These are phyloP conservation scores for Silene uniflora DNA, from an alignment of 148 eudicot species.

Conservation along the genomic window DNA sequence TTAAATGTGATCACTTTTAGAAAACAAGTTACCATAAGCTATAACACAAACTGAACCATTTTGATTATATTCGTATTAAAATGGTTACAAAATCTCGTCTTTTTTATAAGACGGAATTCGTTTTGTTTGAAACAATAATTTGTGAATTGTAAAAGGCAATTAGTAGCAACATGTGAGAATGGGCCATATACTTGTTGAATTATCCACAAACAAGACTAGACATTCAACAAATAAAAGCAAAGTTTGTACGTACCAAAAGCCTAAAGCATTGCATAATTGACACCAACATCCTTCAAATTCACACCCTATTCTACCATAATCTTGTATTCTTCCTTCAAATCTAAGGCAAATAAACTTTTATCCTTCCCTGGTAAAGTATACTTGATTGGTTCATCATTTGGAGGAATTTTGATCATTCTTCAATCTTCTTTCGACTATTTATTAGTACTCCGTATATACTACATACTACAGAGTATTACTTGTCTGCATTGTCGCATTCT, in stretches of 20 bases:
- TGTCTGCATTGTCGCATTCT: too few relatives aligned
- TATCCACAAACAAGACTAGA: constrained; percentile 7
- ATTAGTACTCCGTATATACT: too few relatives aligned
- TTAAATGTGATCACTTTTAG: too few relatives aligned
- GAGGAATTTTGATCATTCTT: neutral
- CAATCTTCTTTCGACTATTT: neutral
- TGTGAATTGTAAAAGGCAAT: too few relatives aligned
- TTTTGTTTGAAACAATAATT: too few relatives aligned
- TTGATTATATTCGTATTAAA: too few relatives aligned
- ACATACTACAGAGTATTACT: too few relatives aligned
- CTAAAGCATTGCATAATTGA: constrained; percentile 14
- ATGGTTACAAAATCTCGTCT: too few relatives aligned
- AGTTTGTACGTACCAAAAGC: constrained; percentile 8
- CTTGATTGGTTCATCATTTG: neutral
- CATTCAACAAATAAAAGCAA: neutral
- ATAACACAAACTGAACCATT: too few relatives aligned
- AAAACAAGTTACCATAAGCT: too few relatives aligned
- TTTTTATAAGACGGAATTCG: too few relatives aligned
- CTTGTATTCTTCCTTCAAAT: constrained; percentile 1
- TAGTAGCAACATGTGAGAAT: constrained; percentile 12
- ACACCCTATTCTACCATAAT: neutral
- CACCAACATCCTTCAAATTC: constrained; percentile 5
- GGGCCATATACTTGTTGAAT: constrained; percentile 21
- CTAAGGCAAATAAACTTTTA: neutral
- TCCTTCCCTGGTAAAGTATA: neutral